Base-by-base conservation (phyloP, 257 asterid genomes). In the Lycium barbarum region DNA sequence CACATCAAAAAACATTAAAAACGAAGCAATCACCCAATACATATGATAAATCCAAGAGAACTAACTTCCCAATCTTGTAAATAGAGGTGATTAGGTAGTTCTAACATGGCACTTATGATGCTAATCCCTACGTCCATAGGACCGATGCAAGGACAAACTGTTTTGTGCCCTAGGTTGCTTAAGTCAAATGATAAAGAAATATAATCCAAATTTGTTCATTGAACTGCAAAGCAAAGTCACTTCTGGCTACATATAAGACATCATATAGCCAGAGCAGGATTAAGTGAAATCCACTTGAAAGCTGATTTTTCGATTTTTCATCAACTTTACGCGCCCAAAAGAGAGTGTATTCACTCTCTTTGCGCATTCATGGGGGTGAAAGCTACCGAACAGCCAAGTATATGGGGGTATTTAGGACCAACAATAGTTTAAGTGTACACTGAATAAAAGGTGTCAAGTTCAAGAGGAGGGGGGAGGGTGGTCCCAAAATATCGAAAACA, bases 1-100 rank as follows among this genome's bases (percentile, higher is more conserved):
- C 80, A 83, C 86, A 85, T 87, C 72, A 68, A 87, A 85, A 67
- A 86, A 87, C 83, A 58, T 58, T 33, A 33, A 78, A 76, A 78
- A 54, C 2, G 15, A 78, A 78, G 66, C 54, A 71, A 63, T 45
- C 74, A 49, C 58, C n/a, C 35, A 58, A 33, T 62, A 22, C 70
- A 61, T 63, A 62, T n/a, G 67, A n/a, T 45, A 33, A 17, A 81
- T 78, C 65, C 82, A 35, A 78, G 66, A 33, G 62, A 78, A 33
- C 17, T 8, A 33, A 78, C 63, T 5, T 59, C 35, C 22, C 6
- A 54, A 83, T 55, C 71, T 70, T 70, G 51, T 38, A 53, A 83
- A 68, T 12, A 78, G 15, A 78, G 63, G 47, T 53, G 9, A 78
- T 53, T 78, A 22, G 80, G 45, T 26, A 76, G 45, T 47, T 62